Percentiles rank a stretch among this genome's conserved stretches.
Conservation (phyloP, 1,284 basidiomycete genomes). For the Cutaneotrichosporon daszewskae region DNA sequence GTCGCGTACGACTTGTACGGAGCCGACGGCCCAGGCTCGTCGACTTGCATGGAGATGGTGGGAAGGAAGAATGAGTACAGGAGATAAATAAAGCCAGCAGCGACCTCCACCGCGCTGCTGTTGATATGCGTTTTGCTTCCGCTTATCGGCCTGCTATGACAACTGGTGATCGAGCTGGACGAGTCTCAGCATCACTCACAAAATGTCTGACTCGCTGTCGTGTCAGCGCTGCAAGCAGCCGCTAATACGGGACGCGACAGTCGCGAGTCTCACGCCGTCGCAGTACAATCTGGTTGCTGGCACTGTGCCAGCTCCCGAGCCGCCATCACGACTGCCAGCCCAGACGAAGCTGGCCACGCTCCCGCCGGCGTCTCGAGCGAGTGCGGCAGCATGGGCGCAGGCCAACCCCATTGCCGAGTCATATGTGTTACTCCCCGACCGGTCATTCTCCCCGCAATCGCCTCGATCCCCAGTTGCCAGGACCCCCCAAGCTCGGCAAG, state of each 20-base stretch:
- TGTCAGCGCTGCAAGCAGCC: constrained; percentile 54
- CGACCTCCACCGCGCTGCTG: too few relatives aligned
- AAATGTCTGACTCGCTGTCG: constrained; percentile 22
- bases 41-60: too few relatives aligned
- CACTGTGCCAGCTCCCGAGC: constrained; percentile 54
- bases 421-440: constrained; percentile 76
- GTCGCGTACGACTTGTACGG: constrained; percentile 41
- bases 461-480: neutral
- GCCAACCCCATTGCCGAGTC: constrained; percentile 59
- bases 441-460: neutral
- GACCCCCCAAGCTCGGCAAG: constrained; percentile 17
- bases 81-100: too few relatives aligned
- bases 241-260: constrained; percentile 76
- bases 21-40: too few relatives aligned
- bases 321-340: constrained; percentile 46
- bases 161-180: too few relatives aligned
- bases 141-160: too few relatives aligned
- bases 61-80: too few relatives aligned
- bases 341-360: constrained; percentile 56
- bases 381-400: constrained; percentile 52
- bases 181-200: too few relatives aligned
- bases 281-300: constrained; percentile 76
- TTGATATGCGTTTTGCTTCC: too few relatives aligned
- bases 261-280: constrained; percentile 73
- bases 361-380: constrained; percentile 51